Base-by-base conservation (phyloP, 1,284 basidiomycete species). In the Pseudozyma sp. region DNA sequence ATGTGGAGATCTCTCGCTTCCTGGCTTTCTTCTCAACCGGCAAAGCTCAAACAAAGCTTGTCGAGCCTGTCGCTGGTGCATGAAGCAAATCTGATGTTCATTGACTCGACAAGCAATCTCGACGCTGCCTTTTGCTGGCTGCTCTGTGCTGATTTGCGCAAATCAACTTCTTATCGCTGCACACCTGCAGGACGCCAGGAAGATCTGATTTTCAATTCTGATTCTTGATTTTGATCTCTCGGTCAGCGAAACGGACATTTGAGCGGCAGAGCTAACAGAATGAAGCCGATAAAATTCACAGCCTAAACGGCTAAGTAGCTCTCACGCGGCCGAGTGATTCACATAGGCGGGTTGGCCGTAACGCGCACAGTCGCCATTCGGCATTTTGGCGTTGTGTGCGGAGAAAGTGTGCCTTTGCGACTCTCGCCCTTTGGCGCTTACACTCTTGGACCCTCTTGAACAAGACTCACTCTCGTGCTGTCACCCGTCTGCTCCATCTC, bases 1-100 rank as follows among this genome's bases (percentile, higher is more conserved):
- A 54, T 54, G 52, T 54, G 52, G 51, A 53, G 51, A 53, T 40
- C 35, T 44, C 35, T 53, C 30, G 9, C 30, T 44, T 33, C 24
- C 43, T 37, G 39, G 40, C 40, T 34, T 43, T 34, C 17, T 44
- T 13, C 10, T 35, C 10, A 45, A 45, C 19, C 42, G 44, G 43
- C 40, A 30, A 53, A 39, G 3, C n/a, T n/a, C 34, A 13, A 31
- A 13, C 19, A 7, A 29, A 42, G 11, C 13, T 31, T 37, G 35
- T 10, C 8, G 9, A 9, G 35, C 35, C 14, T 37, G 35, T 37
- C 24, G 35, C 4, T 37, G 35, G 11, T 42, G 40, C 40, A 42
- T 42, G 40, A 42, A 42, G 11, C 13, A 16, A 42, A 10, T 7
- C 16, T 16, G 16, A 24, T 24, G 1, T 24, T 24, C 4, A n/a